A percentile compares a stretch with the other conserved stretches of the same genome.
phyloP scores from a whole-genome alignment of 2,329 filamentous ascomycete species.

The Diaporthe humulicola region DNA sequence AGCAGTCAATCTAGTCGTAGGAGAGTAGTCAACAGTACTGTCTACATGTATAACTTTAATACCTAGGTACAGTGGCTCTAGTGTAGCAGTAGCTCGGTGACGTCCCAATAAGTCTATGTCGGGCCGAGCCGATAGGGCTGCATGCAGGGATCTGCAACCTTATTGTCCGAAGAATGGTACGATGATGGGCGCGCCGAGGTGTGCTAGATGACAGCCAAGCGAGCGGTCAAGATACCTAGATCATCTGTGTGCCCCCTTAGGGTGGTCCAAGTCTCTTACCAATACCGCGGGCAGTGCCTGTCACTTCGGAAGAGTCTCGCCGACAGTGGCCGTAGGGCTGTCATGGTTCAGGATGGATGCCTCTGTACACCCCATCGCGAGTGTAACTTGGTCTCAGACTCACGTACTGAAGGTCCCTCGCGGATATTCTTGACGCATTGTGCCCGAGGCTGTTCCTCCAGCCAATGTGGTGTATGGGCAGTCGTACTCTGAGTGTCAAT shows the following conservation, averaged over 20 bases:
- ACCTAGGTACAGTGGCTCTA: not conserved
- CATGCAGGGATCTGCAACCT: slow-evolving; percentile 10
- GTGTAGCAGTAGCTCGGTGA: not conserved
- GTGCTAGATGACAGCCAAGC: slow-evolving; percentile 6
- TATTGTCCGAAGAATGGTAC: slow-evolving; percentile 15
- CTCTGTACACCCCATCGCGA: not conserved
- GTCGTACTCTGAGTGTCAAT: not conserved
- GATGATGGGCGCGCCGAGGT: slow-evolving; percentile 22
- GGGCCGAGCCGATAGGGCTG: slow-evolving; percentile 28
- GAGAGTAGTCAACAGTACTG: not conserved
- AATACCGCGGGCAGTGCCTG: not conserved
- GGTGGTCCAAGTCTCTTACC: not conserved
- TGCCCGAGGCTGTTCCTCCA: not conserved
- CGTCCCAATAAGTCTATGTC: not conserved
- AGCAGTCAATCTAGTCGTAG: not conserved
- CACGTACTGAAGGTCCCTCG: not conserved
- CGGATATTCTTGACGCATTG: not conserved
- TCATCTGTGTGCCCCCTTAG: not conserved
- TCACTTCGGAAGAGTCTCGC: not conserved
- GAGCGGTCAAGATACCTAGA: not conserved
- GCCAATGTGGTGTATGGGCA: not conserved
- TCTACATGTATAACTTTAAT: not conserved
- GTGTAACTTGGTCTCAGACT: not conserved
- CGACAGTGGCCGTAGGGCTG: not conserved
- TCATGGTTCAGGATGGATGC: not conserved